Conservation (phyloP, 2,329 filamentous ascomycete genomes). For the Cercospora sesami region DNA sequence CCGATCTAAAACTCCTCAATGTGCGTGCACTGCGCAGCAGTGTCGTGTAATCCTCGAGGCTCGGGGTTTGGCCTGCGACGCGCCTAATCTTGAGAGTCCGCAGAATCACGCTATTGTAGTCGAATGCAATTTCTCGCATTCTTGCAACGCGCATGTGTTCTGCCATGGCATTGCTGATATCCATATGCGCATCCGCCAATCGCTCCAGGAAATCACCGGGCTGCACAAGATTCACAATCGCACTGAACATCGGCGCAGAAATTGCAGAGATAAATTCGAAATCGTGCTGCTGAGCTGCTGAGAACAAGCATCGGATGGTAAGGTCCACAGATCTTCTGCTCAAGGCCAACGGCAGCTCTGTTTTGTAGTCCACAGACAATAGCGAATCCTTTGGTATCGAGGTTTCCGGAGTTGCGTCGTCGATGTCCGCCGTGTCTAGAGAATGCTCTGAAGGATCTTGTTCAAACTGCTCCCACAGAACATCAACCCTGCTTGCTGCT, state of each 20-base stretch:
- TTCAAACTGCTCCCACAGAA: conserved; percentile 28
- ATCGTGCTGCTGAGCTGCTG: conserved; percentile 31
- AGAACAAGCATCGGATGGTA: conserved; percentile 32
- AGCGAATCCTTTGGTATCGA: conserved; percentile 19
- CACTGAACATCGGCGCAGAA: conserved; percentile 60
- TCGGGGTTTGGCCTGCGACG: conserved; percentile 41
- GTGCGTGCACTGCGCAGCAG: conserved; percentile 55
- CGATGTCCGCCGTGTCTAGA: not conserved
- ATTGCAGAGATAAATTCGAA: conserved; percentile 43
- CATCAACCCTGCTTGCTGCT: not conserved
- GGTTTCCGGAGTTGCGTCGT: conserved; percentile 1
- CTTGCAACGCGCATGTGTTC: conserved; percentile 46
- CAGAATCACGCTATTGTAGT: conserved; percentile 43
- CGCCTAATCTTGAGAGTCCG: conserved; percentile 44
- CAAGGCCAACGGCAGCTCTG: conserved; percentile 29
- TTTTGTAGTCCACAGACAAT: conserved; percentile 31
- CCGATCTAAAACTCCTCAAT: conserved; percentile 48
- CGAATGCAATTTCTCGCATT: conserved; percentile 42
- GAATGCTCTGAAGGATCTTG: conserved; percentile 1
- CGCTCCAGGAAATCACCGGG: conserved; percentile 54
- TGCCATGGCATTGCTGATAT: conserved; percentile 53
- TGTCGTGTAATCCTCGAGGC: conserved; percentile 53
- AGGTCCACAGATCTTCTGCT: conserved; percentile 27
- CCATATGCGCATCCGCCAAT: conserved; percentile 49
- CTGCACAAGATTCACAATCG: conserved; percentile 63